Evolutionary conservation across 2,329 filamentous ascomycete genomes (phyloP), one percentile per base, ranked within the genome.

Genomic region (Aspergillus vadensis): DNA sequence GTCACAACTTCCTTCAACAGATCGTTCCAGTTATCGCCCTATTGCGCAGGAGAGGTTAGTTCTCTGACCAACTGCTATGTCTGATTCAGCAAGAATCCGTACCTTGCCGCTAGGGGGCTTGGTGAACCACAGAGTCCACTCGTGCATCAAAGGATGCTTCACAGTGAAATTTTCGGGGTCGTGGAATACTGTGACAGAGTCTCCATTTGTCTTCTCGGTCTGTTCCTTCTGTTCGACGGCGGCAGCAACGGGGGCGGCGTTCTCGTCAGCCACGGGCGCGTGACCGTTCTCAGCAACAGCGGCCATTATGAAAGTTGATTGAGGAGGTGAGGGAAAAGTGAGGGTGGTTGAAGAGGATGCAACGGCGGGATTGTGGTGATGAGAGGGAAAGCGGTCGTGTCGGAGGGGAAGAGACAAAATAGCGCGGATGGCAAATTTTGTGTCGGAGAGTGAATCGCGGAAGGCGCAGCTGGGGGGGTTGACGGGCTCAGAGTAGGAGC

Each of bases 131-230:
- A 99, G 84, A 61, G 95, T 98, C 95, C 95, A 99, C 76, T 91
- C 90, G 84, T 97, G 91, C 86, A 96, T 93, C 63, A 99, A 86
- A 68, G 93, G 94, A 79, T 99, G 95, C 86, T 98, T 99, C 79
- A 99, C 95, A 72, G 96, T 99, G 86, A 99, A 99, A 85, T 99
- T 97, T 68, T 97, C 91, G 70, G 95, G 90, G 81, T 98, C 92
- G 77, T 99, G 93, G 83, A 99, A 99, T 70, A 99, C 94, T 50
- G 95, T 99, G 72, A 97, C 85, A 55, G 90, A 83, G 75, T 93
- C 88, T 66, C 79, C 78, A 64, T 69, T 70, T 32, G 70, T 67
- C 63, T 66, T 63, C 54, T 68, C 63, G 56, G 56, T 70, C 67
- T 62, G 71, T 68, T 69, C 64, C 39, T 79, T 79, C 66, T 82